These are phyloP conservation scores for Malania oleifera DNA, from an alignment of 164 flowering plant species.

Conservation along the genomic window DNA sequence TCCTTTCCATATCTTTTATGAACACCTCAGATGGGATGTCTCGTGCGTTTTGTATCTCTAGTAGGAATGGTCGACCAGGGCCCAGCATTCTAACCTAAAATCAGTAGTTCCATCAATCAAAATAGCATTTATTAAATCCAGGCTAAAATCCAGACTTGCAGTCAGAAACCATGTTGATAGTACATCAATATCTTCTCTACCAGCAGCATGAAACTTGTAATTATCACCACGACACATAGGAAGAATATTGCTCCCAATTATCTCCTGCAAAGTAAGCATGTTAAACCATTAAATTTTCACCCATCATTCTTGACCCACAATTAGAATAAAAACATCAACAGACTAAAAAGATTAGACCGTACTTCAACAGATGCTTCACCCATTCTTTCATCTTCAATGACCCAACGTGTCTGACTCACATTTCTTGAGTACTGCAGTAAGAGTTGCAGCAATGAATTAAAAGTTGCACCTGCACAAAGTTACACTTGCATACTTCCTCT, in stretches of 20 bases:
- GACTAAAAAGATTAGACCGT: constrained; percentile 1
- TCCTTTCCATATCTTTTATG: constrained; percentile 45
- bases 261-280: constrained; percentile 49
- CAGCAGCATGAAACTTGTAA: constrained; percentile 98
- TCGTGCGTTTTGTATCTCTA: constrained; percentile 90
- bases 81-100: constrained; percentile 96
- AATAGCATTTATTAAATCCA: constrained; percentile 7
- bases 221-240: constrained; percentile 64
- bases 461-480: neutral
- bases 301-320: constrained; percentile 1
- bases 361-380: constrained; percentile 99
- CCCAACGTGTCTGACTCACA: constrained; percentile 94
- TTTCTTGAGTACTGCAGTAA: constrained; percentile 80
- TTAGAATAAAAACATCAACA: neutral
- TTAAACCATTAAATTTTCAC: constrained; percentile 3
- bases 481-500: neutral
- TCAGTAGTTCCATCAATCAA: constrained; percentile 8
- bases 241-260: constrained; percentile 65
- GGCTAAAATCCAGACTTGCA: neutral
- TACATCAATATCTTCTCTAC: constrained; percentile 99
- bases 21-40: constrained; percentile 43
- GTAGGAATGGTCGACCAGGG: constrained; percentile 87
- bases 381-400: constrained; percentile 95
- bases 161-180: constrained; percentile 15
- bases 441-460: constrained; percentile 5